A percentile compares a stretch with the other conserved stretches of the same genome.
Evolutionary conservation across 495 filamentous ascomycete species (phyloP).

Genomic region (Niebla homalea): DNA sequence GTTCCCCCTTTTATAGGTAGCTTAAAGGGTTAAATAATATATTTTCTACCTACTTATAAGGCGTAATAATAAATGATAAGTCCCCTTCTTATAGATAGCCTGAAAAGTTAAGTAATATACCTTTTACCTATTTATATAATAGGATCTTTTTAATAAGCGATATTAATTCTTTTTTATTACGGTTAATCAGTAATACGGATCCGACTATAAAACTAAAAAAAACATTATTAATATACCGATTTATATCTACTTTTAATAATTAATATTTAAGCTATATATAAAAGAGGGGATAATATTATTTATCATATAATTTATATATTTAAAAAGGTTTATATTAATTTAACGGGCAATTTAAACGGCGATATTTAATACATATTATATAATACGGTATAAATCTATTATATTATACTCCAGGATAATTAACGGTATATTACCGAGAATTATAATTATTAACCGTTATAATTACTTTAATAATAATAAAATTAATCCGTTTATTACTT

Average conservation of each 20-base stretch:
- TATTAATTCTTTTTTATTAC: no score
- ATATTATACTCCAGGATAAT: not conserved
- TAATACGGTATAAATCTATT: not conserved
- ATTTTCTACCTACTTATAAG: not conserved
- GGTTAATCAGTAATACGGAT: no score
- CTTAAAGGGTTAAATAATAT: not conserved
- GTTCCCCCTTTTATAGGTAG: not conserved
- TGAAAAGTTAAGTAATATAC: no score
- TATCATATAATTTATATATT: no score
- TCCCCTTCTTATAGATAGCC: no score
- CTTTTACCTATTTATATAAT: no score
- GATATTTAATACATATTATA: not conserved
- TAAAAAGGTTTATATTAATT: no score
- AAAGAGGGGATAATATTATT: no score
- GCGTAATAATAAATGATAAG: not conserved
- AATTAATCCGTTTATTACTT: not conserved
- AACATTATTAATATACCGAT: no score
- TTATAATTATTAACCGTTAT: not conserved
- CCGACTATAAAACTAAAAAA: no score
- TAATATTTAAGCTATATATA: not conserved
- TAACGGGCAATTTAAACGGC: not conserved
- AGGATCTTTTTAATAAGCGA: no score
- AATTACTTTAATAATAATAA: not conserved
- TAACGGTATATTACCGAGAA: not conserved
- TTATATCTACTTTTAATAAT: not conserved